These are phyloP conservation scores for Fragilariopsis cylindrus DNA, from an alignment of 108 stramenopile species.

Conservation along the genomic window DNA sequence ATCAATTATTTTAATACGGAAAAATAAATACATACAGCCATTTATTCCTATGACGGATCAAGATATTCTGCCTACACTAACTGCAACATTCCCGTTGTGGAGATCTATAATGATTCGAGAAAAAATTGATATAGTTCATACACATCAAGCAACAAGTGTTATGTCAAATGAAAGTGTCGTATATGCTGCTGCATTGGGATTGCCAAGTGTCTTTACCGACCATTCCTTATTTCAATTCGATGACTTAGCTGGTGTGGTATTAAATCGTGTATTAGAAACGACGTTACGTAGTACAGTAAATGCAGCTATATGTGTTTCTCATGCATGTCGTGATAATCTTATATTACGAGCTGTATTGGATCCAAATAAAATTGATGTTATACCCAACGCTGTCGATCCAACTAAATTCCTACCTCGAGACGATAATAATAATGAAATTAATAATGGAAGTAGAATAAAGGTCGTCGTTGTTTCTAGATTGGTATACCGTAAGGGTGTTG, in stretches of 20 bases:
- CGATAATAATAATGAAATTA: not conserved
- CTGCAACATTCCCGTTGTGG: slow-evolving; percentile 83
- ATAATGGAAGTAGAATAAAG: slow-evolving; percentile 66
- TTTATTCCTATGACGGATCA: slow-evolving; percentile 91
- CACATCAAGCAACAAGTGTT: slow-evolving; percentile 94
- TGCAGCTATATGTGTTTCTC: slow-evolving; percentile 93
- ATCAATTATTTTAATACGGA: too few relatives aligned
- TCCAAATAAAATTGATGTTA: slow-evolving; percentile 74
- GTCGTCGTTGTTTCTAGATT: slow-evolving; percentile 93
- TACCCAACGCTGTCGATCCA: slow-evolving; percentile 98
- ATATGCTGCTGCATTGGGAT: slow-evolving; percentile 72
- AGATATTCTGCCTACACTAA: slow-evolving; percentile 90
- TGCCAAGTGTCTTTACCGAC: slow-evolving; percentile 92
- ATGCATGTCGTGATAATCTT: slow-evolving; percentile 95
- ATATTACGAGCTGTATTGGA: slow-evolving; percentile 79
- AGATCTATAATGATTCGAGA: slow-evolving; percentile 91
- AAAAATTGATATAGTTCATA: slow-evolving; percentile 92
- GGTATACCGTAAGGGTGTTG: slow-evolving; percentile 97
- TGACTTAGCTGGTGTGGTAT: slow-evolving; percentile 86
- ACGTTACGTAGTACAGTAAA: slow-evolving; percentile 85
- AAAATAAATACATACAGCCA: slow-evolving; percentile 36
- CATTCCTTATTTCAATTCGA: slow-evolving; percentile 97
- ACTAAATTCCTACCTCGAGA: slow-evolving; percentile 82
- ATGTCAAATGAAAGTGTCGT: slow-evolving; percentile 88
- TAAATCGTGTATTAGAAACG: slow-evolving; percentile 88